Evolutionary conservation across 331 rosid species (phyloP).

Genomic region (Phaseolus coccineus): DNA sequence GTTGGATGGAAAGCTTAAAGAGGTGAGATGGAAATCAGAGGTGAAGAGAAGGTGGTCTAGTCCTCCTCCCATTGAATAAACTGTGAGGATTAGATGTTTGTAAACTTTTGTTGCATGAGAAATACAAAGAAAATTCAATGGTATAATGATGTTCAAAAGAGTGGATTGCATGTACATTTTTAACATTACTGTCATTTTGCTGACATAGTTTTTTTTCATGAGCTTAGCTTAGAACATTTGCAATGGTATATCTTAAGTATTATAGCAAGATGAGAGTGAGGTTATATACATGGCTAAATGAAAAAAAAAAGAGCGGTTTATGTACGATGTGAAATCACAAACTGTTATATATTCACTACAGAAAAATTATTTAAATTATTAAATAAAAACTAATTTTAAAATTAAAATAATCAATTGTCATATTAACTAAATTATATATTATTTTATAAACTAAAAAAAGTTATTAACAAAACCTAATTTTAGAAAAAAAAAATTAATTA

Average conservation of each 20-base stretch:
- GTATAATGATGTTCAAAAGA: slow-evolving; percentile 15
- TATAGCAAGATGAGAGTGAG: too few species aligned
- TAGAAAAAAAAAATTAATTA: too few species aligned
- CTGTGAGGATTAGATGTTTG: slow-evolving; percentile 36
- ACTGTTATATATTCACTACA: too few species aligned
- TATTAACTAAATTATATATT: too few species aligned
- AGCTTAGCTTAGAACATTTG: background rate
- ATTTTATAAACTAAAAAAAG: too few species aligned
- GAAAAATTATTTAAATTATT: too few species aligned
- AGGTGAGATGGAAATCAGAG: slow-evolving; percentile 73
- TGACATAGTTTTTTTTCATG: background rate
- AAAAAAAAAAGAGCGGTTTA: too few species aligned
- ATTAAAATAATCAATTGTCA: too few species aligned
- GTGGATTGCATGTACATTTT: background rate
- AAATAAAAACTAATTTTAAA: too few species aligned
- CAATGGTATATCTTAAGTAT: background rate
- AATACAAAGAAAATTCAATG: slow-evolving; percentile 24
- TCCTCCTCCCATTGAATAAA: slow-evolving; percentile 58
- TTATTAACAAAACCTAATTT: too few species aligned
- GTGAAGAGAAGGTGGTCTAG: slow-evolving; percentile 79
- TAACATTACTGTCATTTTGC: background rate
- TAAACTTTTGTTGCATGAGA: slow-evolving; percentile 35
- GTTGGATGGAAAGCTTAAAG: slow-evolving; percentile 77
- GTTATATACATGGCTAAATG: too few species aligned
- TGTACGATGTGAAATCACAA: too few species aligned